A percentile compares a stretch with the other conserved stretches of the same genome.
Conservation (phyloP, 495 filamentous ascomycete species). For the Symbiotaphrina buchneri region DNA sequence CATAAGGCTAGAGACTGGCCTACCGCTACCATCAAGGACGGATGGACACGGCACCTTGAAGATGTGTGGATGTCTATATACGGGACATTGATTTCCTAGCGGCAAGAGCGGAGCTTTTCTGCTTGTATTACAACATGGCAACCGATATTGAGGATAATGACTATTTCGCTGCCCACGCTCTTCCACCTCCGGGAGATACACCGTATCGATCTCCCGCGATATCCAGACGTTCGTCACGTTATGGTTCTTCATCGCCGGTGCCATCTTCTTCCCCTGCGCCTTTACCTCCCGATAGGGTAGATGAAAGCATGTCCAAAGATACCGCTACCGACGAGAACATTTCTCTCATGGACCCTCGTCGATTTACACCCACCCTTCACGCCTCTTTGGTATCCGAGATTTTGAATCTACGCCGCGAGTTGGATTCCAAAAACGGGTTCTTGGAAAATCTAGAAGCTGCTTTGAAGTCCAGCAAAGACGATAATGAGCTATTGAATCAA, state of each 20-base stretch:
- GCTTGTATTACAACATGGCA: neutral
- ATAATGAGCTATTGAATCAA: constrained; percentile 44
- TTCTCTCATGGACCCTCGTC: constrained; percentile 62
- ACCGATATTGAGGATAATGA: constrained; percentile 20
- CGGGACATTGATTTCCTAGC: no score
- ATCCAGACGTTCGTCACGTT: constrained; percentile 26
- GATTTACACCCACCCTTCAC: constrained; percentile 89
- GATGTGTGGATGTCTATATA: no score
- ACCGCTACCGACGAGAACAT: constrained; percentile 29
- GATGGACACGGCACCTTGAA: no score
- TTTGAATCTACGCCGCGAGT: constrained; percentile 59
- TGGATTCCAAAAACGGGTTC: constrained; percentile 65
- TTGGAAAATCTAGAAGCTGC: constrained; percentile 67
- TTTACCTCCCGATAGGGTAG: constrained; percentile 25
- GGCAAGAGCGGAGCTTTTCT: no score
- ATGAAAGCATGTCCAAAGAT: constrained; percentile 13
- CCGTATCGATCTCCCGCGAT: constrained; percentile 39
- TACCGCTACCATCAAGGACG: no score
- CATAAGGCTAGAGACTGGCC: no score
- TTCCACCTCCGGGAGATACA: constrained; percentile 45
- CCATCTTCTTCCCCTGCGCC: constrained; percentile 23
- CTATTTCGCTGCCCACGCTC: constrained; percentile 21
- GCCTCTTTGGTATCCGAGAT: constrained; percentile 92
- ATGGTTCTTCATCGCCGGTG: constrained; percentile 35
- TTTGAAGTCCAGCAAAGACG: constrained; percentile 43